Conservation (phyloP, 192 early-diverging fungal genomes). For the Dimargaris xerosporica region DNA sequence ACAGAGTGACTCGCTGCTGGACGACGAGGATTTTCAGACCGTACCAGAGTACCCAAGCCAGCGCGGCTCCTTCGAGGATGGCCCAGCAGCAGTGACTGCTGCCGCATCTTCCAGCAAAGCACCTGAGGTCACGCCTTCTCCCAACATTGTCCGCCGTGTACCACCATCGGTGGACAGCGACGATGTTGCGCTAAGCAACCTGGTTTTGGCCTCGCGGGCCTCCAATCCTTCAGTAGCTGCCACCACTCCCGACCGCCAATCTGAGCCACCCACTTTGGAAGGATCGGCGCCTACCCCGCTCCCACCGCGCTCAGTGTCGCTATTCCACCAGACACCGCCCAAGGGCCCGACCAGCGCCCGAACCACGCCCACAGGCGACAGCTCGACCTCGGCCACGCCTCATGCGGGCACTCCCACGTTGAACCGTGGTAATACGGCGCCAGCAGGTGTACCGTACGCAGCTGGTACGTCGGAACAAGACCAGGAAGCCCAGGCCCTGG, state of each 20-base stretch:
- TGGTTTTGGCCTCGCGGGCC: too few species aligned
- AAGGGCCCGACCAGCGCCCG: not conserved
- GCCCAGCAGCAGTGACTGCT: not conserved
- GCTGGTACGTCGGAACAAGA: not conserved
- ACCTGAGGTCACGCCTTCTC: not conserved
- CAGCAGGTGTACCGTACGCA: not conserved
- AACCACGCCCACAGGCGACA: not conserved
- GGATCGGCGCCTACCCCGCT: not conserved
- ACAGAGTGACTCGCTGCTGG: not conserved
- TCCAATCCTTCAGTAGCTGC: not conserved
- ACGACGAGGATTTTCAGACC: not conserved
- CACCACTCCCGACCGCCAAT: not conserved
- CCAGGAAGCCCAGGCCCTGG: not conserved
- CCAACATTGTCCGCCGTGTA: not conserved
- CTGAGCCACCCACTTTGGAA: not conserved
- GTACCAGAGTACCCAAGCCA: conserved; percentile 2
- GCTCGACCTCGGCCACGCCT: not conserved
- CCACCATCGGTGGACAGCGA: not conserved
- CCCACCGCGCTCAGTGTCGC: not conserved
- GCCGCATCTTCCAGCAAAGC: not conserved
- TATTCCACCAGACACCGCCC: not conserved
- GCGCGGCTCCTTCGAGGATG: not conserved
- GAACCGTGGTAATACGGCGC: not conserved
- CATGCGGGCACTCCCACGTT: not conserved
- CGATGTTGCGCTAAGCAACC: not conserved